These are phyloP conservation scores for Trichoderma simmonsii DNA, from an alignment of 2,329 filamentous ascomycete species.

Conservation along the genomic window DNA sequence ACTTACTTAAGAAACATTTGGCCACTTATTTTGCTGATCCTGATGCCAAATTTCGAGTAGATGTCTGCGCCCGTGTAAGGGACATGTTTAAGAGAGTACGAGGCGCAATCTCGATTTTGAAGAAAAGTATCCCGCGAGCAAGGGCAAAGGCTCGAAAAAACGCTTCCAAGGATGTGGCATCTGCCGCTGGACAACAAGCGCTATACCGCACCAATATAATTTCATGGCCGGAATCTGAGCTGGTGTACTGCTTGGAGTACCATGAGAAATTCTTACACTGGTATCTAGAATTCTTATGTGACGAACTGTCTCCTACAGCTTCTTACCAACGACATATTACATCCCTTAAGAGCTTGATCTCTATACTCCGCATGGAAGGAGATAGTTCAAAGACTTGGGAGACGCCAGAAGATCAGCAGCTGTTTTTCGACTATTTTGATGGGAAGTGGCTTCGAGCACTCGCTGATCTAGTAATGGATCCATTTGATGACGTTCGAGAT, in stretches of 20 bases:
- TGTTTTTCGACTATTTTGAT: conserved; percentile 44
- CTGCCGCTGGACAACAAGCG: conserved; percentile 28
- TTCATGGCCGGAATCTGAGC: conserved; percentile 36
- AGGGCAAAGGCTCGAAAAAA: conserved; percentile 37
- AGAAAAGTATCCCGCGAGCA: conserved; percentile 40
- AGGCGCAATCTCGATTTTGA: conserved; percentile 59
- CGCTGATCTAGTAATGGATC: conserved; percentile 78
- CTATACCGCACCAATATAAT: conserved; percentile 41
- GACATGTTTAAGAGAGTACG: conserved; percentile 74
- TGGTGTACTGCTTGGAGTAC: conserved; percentile 41
- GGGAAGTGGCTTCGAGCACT: conserved; percentile 59
- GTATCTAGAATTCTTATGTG: conserved; percentile 69
- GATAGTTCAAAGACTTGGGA: conserved; percentile 47
- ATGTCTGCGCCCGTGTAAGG: conserved; percentile 70
- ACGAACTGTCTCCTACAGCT: conserved; percentile 73
- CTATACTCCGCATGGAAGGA: conserved; percentile 68
- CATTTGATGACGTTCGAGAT: conserved; percentile 86
- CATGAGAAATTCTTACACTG: conserved; percentile 67
- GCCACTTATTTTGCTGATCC: conserved; percentile 75
- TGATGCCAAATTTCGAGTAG: conserved; percentile 81
- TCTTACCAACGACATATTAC: conserved; percentile 90
- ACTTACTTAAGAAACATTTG: conserved; percentile 62
- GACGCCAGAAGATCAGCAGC: conserved; percentile 37
- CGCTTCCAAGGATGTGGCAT: conserved; percentile 22
- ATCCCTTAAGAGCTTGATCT: conserved; percentile 66